Evolutionary conservation across 208 protist genomes (phyloP).

Genomic region (Polymyxa betae): DNA sequence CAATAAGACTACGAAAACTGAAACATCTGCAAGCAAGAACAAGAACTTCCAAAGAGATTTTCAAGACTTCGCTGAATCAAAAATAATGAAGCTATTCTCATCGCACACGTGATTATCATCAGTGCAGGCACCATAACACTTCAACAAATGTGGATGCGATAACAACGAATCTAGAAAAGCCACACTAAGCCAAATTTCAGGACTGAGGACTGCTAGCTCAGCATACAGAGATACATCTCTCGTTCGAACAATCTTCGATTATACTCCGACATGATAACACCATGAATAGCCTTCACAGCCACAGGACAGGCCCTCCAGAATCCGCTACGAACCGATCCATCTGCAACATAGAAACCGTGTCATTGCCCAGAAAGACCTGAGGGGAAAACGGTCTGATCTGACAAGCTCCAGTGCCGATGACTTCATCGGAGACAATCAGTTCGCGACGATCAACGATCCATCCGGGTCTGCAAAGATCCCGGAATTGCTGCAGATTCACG

Average conservation of each 20-base stretch:
- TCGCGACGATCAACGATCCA: constrained; percentile 41
- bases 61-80: no score
- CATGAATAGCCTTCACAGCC: constrained; percentile 37
- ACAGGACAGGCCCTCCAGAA: neutral
- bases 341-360: neutral
- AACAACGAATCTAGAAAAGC: constrained; percentile 50
- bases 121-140: constrained; percentile 42
- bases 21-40: no score
- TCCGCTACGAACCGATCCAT: constrained; percentile 23
- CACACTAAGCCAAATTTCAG: no score
- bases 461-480: constrained; percentile 7
- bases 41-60: no score
- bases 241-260: constrained; percentile 41
- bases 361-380: neutral
- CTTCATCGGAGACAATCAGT: neutral
- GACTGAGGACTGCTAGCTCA: no score
- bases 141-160: constrained; percentile 39
- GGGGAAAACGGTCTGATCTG: neutral
- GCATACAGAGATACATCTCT: constrained; percentile 42
- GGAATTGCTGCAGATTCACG: neutral
- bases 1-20: no score
- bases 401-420: constrained; percentile 35
- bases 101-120: neutral
- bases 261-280: neutral
- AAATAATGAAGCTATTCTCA: no score